Evolutionary conservation across 495 filamentous ascomycete species (phyloP).

Genomic region (Hyaloscypha bicolor): DNA sequence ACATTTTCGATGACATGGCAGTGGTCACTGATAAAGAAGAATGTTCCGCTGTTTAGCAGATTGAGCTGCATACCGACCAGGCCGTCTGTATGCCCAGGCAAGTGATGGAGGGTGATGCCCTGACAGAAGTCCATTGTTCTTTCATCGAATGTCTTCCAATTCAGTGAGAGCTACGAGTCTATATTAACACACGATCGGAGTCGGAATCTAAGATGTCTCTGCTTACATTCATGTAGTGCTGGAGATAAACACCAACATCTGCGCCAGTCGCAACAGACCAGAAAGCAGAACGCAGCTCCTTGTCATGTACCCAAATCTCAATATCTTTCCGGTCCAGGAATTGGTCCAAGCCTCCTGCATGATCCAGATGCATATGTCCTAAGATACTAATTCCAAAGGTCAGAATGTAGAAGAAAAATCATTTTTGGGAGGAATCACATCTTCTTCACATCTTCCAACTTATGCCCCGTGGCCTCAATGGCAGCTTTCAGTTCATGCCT

Average conservation of each 20-base stretch:
- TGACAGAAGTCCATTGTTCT: constrained; percentile 40
- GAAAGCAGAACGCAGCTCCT: constrained; percentile 52
- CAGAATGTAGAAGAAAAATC: neutral
- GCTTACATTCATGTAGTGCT: constrained; percentile 41
- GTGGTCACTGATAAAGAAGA: constrained; percentile 41
- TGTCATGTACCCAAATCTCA: constrained; percentile 55
- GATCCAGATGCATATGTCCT: constrained; percentile 56
- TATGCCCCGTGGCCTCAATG: constrained; percentile 48
- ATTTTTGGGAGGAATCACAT: constrained; percentile 19
- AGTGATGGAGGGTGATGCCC: constrained; percentile 42
- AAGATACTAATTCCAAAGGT: constrained; percentile 40
- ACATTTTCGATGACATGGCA: constrained; percentile 41
- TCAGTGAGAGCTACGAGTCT: constrained; percentile 21
- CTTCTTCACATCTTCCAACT: constrained; percentile 54
- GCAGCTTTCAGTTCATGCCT: constrained; percentile 47
- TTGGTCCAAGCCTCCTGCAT: constrained; percentile 55
- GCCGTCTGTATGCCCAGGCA: constrained; percentile 39
- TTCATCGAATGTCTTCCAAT: constrained; percentile 42
- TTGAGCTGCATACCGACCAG: constrained; percentile 42
- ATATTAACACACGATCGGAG: neutral
- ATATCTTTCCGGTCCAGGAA: constrained; percentile 48
- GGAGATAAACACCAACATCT: constrained; percentile 48
- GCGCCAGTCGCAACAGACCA: constrained; percentile 47
- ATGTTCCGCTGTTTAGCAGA: constrained; percentile 38
- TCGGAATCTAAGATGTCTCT: neutral